Evolutionary conservation across 2,329 filamentous ascomycete species (phyloP), one percentile per base, ranked within the genome.

Genomic region (Pseudocercospora fuligena): DNA sequence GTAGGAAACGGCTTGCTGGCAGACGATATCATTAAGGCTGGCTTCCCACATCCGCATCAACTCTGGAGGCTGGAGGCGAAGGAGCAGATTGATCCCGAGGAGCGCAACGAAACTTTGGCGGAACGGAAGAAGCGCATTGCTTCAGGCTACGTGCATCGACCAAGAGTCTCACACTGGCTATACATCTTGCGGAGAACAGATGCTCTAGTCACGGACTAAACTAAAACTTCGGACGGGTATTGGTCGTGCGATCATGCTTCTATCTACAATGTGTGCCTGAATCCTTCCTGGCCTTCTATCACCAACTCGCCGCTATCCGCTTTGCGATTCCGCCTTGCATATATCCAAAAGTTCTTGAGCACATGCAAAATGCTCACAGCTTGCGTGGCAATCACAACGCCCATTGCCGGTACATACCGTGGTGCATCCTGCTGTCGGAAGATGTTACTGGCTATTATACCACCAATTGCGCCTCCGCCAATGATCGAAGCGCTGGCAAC

Each of bases 401-500:
- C 65, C 65, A 72, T 68, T 2, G 71, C 67, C n/a, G 69, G 67
- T 5, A 36, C 29, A 16, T 68, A 70, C 5, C 58, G 12, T 3
- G 67, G 79, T 2, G 74, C 70, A 62, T 82, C 80, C 61, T 82
- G 78, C 8, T 76, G 74, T 72, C 89, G 84, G 80, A 94, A 95
- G 11, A 94, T 89, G 64, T 92, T 82, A 71, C 87, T 88, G 27
- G 91, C 91, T 0, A 87, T 87, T 69, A 94, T 94, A 40, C 92
- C 92, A 23, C 92, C 92, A 23, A 94, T 82, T 2, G 90, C 91
- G 16, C 91, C 91, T 65, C 91, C 88, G 0, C 89, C 90, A 2
- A 94, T 89, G 2, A 94, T 84, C 0, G 88, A 89, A 1, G 92
- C 90, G 68, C 87, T 90, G 78, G 88, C 90, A 72, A 94, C 89